Percentiles rank a stretch among this genome's conserved stretches.
phyloP scores from a whole-genome alignment of 1,284 basidiomycete species.

The Fomitopsis palustris region DNA sequence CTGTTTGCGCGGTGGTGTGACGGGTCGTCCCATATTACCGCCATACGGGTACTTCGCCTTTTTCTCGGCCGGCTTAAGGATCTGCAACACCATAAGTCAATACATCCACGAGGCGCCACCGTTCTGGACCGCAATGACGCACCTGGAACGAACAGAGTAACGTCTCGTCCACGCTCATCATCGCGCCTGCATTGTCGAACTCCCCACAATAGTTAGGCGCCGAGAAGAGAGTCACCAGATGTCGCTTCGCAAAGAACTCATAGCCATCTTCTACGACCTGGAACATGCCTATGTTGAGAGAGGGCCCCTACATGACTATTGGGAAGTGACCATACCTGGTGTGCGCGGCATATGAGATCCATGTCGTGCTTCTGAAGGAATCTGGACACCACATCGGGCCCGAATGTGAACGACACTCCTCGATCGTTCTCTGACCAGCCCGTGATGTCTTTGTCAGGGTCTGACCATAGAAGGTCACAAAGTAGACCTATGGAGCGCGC shows the following conservation, averaged over 20 bases:
- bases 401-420: conserved; percentile 98
- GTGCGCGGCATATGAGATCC: conserved; percentile 98
- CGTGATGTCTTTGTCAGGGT: conserved; percentile 99
- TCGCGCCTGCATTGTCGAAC: conserved; percentile 98
- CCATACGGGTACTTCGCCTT: conserved; percentile 91
- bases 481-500: conserved; percentile 61
- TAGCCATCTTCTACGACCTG: conserved; percentile 99
- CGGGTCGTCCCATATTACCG: conserved; percentile 72
- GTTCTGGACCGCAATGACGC: conserved; percentile 23
- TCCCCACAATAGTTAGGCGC: conserved; percentile 98
- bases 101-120: not conserved
- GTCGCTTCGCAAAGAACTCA: conserved; percentile 98
- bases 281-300: not conserved
- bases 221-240: conserved; percentile 95
- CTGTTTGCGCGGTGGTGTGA: conserved; percentile 81
- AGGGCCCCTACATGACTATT: not conserved
- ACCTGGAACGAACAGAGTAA: conserved; percentile 98
- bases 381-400: conserved; percentile 94
- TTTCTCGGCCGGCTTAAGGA: conserved; percentile 99
- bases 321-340: conserved; percentile 65
- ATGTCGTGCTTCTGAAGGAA: conserved; percentile 99
- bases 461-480: conserved; percentile 97
- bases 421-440: conserved; percentile 99
- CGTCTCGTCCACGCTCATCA: conserved; percentile 99
- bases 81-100: conserved; percentile 46